These are phyloP conservation scores for Kodamaea fukazawae DNA, from an alignment of 805 yeast species.

Conservation along the genomic window DNA sequence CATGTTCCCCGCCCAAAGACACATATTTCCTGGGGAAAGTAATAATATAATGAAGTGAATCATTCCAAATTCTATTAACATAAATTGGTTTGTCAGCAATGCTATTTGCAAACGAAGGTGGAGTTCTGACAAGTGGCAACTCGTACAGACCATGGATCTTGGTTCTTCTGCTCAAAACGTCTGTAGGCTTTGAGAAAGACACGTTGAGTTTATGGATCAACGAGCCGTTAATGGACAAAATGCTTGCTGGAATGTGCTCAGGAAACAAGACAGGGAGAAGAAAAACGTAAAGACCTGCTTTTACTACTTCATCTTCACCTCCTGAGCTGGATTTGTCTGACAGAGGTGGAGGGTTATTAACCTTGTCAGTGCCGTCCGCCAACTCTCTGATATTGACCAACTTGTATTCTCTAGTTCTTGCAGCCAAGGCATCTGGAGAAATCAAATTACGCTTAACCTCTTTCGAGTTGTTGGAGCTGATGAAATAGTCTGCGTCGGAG, in stretches of 20 bases:
- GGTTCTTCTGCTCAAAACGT: slow-evolving; percentile 33
- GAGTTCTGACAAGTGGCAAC: slow-evolving; percentile 51
- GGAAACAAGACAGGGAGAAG: slow-evolving; percentile 63
- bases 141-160: slow-evolving; percentile 30
- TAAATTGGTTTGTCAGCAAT: slow-evolving; percentile 70
- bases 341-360: neutral
- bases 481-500: slow-evolving; percentile 45
- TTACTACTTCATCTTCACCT: slow-evolving; percentile 21
- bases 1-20: slow-evolving; percentile 55
- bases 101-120: slow-evolving; percentile 56
- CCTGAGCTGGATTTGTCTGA: neutral
- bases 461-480: slow-evolving; percentile 40
- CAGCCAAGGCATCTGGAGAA: slow-evolving; percentile 43
- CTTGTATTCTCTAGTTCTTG: slow-evolving; percentile 34
- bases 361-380: slow-evolving; percentile 9
- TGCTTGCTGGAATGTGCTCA: slow-evolving; percentile 59
- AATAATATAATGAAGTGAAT: slow-evolving; percentile 65
- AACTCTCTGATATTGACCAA: slow-evolving; percentile 13
- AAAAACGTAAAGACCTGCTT: slow-evolving; percentile 71
- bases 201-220: slow-evolving; percentile 43
- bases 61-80: slow-evolving; percentile 74
- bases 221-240: slow-evolving; percentile 49
- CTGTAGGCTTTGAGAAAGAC: slow-evolving; percentile 39
- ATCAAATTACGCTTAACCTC: slow-evolving; percentile 41
- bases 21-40: slow-evolving; percentile 70